These are phyloP conservation scores for Trichosporon ovoides DNA, from an alignment of 1,284 basidiomycete species.

Conservation along the genomic window DNA sequence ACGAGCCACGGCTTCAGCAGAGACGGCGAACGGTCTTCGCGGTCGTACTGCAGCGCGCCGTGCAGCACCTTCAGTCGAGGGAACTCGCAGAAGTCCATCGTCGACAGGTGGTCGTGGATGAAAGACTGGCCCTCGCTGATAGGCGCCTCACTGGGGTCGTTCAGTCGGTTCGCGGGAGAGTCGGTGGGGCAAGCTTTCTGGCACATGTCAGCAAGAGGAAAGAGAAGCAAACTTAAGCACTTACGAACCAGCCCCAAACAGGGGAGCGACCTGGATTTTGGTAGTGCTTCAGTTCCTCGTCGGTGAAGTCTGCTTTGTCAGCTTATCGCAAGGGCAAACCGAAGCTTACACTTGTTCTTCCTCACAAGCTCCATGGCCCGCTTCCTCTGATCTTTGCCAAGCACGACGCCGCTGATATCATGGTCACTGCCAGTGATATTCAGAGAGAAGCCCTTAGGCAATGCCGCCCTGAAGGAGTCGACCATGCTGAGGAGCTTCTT, in stretches of 20 bases:
- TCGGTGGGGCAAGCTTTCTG: constrained; percentile 46
- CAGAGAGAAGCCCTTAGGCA: constrained; percentile 39
- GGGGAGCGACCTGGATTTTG: constrained; percentile 46
- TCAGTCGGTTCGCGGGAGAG: constrained; percentile 43
- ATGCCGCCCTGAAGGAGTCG: constrained; percentile 34
- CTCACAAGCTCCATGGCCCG: constrained; percentile 45
- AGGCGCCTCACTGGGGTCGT: constrained; percentile 21
- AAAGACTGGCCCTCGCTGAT: constrained; percentile 35
- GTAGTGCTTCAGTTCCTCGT: constrained; percentile 42
- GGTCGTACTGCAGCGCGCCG: constrained; percentile 45
- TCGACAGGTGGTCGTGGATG: constrained; percentile 50
- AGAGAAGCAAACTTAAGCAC: constrained; percentile 11
- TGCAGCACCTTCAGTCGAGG: constrained; percentile 49
- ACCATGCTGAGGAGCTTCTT: constrained; percentile 35
- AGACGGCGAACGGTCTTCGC: constrained; percentile 43
- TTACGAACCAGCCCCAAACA: constrained; percentile 47
- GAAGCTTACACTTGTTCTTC: constrained; percentile 45
- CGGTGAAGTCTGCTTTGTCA: constrained; percentile 41
- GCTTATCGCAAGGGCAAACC: not conserved
- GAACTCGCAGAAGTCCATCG: constrained; percentile 53
- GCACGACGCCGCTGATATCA: constrained; percentile 46
- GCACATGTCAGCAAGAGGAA: not conserved
- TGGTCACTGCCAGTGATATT: constrained; percentile 45
- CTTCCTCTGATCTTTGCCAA: constrained; percentile 47
- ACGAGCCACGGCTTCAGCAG: constrained; percentile 44